phyloP scores from a whole-genome alignment of 169 alveolate genomes.

The Plasmodium cynomolgi region DNA sequence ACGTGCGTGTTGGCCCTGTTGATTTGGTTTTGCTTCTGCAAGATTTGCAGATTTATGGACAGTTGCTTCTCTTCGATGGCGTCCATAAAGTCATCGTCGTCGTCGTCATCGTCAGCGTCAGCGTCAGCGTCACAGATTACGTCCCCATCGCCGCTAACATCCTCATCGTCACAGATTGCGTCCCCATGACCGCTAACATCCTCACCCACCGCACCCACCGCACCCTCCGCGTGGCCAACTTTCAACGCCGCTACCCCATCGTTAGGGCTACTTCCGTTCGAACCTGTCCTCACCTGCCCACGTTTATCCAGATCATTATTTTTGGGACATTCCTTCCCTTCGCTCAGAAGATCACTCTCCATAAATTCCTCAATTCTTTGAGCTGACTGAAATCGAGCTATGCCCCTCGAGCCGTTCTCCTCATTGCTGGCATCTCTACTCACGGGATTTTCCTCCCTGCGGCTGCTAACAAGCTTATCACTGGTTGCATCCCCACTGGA shows the following conservation, averaged over 20 bases:
- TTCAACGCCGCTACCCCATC: constrained; percentile 1
- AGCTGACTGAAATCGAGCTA: constrained; percentile 42
- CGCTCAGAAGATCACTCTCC: not conserved
- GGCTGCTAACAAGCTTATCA: not conserved
- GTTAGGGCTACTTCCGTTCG: not conserved
- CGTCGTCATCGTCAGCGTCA: constrained; percentile 46
- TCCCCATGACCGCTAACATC: not conserved
- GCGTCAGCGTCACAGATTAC: not conserved
- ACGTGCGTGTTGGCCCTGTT: constrained; percentile 74
- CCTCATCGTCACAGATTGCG: not conserved
- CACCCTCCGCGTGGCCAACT: not conserved
- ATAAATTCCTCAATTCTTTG: constrained; percentile 28
- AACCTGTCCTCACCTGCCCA: not conserved
- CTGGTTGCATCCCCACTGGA: not conserved
- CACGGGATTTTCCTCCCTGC: not conserved
- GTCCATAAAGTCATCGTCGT: constrained; percentile 74
- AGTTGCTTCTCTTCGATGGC: constrained; percentile 70
- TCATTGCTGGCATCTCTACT: not conserved
- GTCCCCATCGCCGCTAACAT: not conserved
- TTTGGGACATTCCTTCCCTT: not conserved
- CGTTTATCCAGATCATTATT: not conserved
- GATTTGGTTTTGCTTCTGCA: constrained; percentile 57
- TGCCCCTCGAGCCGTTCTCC: not conserved
- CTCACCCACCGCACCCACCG: not conserved
- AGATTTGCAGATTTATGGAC: constrained; percentile 56